Base-by-base conservation (phyloP, 2,329 filamentous ascomycete genomes). In the Aureobasidium sp. region DNA sequence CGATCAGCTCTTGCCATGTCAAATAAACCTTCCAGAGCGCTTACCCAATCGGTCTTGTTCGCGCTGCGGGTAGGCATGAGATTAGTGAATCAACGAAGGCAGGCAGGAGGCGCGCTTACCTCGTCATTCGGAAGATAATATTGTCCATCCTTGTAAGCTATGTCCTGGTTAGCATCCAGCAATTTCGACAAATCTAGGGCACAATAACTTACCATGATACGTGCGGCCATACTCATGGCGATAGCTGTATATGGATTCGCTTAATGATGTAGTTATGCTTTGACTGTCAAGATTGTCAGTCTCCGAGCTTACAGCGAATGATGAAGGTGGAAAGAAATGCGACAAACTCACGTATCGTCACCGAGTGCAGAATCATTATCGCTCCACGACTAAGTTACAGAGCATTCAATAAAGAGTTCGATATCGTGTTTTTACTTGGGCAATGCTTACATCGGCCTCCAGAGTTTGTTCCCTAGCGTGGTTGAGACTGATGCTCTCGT, bases 81-180 rank as follows among this genome's bases (percentile, higher is more conserved):
- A 21, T 58, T 25, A 47, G 25, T 39, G 30, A 3, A n/a, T 21
- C 7, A 1, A 36, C 16, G 10, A 27, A 10, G 25, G 25, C 16
- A 36, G 13, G 2, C 11, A 6, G 7, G 16, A 16, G 29, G 47
- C 25, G n/a, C 41, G 47, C 70, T 53, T 57, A 71, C 69, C 63
- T 74, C 73, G 51, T 75, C 73, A 49, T 75, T 75, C 14, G 73
- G 74, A 66, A 72, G 77, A 62, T 74, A 71, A 64, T 76, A 76
- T 65, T 73, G 71, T 59, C 71, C 71, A 61, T 74, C 72, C 62
- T 74, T 73, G 68, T 73, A 74, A 5, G 72, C 72, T 72, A 53
- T 1, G 27, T 4, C 21, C 49, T 16, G 30, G 25, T 47, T 13
- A 47, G 59, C 42, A 57, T 44, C 14, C 5, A 36, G 11, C 5